Percentiles rank a stretch among this genome's conserved stretches.
Conservation (phyloP, 371 early-diverging fungal genomes). For the Basidiobolus meristosporus region DNA sequence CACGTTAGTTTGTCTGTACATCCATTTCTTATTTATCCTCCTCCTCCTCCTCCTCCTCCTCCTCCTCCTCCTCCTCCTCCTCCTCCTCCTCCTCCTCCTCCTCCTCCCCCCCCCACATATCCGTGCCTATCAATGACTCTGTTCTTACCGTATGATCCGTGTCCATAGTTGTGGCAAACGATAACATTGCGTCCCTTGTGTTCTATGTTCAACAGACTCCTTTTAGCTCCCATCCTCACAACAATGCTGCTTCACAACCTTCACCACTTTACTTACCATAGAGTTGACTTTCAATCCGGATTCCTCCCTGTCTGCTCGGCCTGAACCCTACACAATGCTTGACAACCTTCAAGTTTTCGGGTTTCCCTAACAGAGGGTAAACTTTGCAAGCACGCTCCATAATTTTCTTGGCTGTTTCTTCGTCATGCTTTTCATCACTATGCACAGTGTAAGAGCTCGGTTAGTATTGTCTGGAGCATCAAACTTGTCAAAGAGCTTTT, state of each 20-base stretch:
- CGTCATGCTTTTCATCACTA: conserved; percentile 12
- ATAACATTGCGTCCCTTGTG: conserved; percentile 14
- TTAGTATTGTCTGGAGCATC: neutral
- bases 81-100: too few relatives aligned
- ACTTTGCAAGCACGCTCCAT: conserved; percentile 20
- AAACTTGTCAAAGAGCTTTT: neutral
- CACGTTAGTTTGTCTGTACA: neutral
- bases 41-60: too few relatives aligned
- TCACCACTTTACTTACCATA: conserved; percentile 14
- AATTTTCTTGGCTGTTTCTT: conserved; percentile 16
- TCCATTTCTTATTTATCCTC: too few relatives aligned
- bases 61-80: too few relatives aligned
- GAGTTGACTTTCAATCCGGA: conserved; percentile 43
- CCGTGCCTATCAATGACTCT: too few relatives aligned
- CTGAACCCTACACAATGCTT: conserved; percentile 50
- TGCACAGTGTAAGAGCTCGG: neutral
- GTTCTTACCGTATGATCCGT: conserved; percentile 49
- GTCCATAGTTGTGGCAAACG: conserved; percentile 60
- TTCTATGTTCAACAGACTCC: neutral
- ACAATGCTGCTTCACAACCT: neutral
- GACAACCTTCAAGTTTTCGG: conserved; percentile 31
- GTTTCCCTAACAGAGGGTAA: conserved; percentile 18
- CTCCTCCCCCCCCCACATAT: too few relatives aligned
- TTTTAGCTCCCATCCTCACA: too few relatives aligned
- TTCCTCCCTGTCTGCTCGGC: conserved; percentile 43